phyloP scores from a whole-genome alignment of 2,329 filamentous ascomycete species.

The Atkinsonella texensis region DNA sequence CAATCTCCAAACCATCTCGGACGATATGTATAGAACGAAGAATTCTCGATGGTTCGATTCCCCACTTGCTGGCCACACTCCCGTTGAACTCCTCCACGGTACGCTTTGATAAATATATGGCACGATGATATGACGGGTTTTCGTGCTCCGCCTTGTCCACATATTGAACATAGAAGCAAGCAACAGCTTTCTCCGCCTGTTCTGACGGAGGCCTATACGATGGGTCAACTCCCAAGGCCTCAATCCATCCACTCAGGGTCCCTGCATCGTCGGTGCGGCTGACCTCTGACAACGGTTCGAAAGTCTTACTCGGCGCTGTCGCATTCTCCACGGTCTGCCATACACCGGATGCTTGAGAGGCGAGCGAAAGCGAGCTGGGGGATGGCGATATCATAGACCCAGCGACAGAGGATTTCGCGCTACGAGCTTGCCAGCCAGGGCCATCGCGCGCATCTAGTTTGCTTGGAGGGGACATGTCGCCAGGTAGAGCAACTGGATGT shows the following conservation, averaged over 20 bases:
- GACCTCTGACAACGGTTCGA: slow-evolving; percentile 41
- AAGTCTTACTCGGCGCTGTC: slow-evolving; percentile 27
- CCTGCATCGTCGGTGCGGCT: slow-evolving; percentile 47
- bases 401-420: slow-evolving; percentile 45
- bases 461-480: slow-evolving; percentile 51
- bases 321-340: slow-evolving; percentile 50
- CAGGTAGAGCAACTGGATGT: slow-evolving; percentile 61
- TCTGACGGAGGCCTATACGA: slow-evolving; percentile 72
- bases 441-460: slow-evolving; percentile 36
- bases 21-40: slow-evolving; percentile 61
- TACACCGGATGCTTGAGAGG: slow-evolving; percentile 39
- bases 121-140: slow-evolving; percentile 59
- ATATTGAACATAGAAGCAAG: slow-evolving; percentile 74
- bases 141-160: slow-evolving; percentile 36
- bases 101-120: slow-evolving; percentile 72
- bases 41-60: slow-evolving; percentile 61
- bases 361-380: slow-evolving; percentile 51
- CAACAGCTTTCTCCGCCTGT: slow-evolving; percentile 57
- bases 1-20: slow-evolving; percentile 63
- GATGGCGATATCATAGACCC: slow-evolving; percentile 54
- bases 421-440: slow-evolving; percentile 37
- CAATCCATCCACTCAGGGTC: slow-evolving; percentile 70
- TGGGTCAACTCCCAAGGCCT: slow-evolving; percentile 81
- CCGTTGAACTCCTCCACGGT: slow-evolving; percentile 62
- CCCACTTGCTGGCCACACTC: slow-evolving; percentile 67